Base-by-base conservation (phyloP, 441 rosid genomes). In the Eutrema salsugineum region DNA sequence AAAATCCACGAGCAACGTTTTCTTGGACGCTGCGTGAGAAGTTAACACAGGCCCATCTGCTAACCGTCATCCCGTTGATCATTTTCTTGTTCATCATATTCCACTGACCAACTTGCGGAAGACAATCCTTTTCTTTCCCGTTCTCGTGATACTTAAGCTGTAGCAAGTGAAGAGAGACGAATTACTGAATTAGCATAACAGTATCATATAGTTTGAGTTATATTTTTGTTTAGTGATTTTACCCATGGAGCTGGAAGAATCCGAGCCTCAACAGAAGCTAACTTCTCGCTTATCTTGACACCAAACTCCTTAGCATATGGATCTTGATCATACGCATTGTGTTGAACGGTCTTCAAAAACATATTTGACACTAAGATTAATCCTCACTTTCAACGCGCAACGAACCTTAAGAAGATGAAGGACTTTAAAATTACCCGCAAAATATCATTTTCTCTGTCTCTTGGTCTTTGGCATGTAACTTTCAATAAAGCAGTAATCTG, bases 51-150 rank as follows among this genome's bases (percentile, higher is more conserved):
- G 94, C 91, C 99, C 99, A 95, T 57, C 91, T 83, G 77, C 68
- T 93, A 46, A 95, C 97, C 6, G 95, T 91, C 95, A 88, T 89
- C 51, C 98, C 99, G 44, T 95, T 93, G 43, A 95, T 89, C 99
- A 95, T 91, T 84, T 95, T 95, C 98, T 95, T 95, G 84, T 95
- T 95, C 98, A 95, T 89, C 99, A 95, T 95, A 78, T 92, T 95
- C 99, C 99, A 95, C 59, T 95, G 99, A 66, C 99, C 99, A 9
- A 95, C 97, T 77, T 95, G 99, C 1, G 99, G 99, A 65, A 95
- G 81, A 49, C 98, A 95, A 72, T 95, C 97, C 81, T 91, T 95
- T 72, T 95, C 99, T 75, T 88, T 95, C 38, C 99, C 99, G 43
- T 93, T 90, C 78, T 95, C 99, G 19, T 92, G 98, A 81, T 95